Evolutionary conservation across 805 yeast genomes (phyloP).

Genomic region (Teunomyces stri): DNA sequence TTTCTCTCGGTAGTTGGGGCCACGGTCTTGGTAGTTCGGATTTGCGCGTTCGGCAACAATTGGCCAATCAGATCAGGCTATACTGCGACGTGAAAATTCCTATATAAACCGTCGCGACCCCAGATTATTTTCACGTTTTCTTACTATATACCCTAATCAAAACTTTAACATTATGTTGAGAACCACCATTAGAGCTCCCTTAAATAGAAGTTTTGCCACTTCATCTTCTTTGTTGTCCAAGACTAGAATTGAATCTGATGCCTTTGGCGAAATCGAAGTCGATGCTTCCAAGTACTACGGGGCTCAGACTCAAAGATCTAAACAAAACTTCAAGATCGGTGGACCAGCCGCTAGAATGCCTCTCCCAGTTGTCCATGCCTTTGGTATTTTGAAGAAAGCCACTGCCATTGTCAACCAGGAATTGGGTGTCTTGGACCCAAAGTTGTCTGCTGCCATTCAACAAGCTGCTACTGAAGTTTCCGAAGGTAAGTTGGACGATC

Average conservation of each 20-base stretch:
- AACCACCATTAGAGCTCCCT: conserved; percentile 16
- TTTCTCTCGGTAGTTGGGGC: background rate
- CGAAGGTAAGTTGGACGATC: conserved; percentile 86
- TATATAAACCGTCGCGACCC: conserved; percentile 4
- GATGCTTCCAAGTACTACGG: conserved; percentile 91
- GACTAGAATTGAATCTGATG: conserved; percentile 83
- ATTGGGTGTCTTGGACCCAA: conserved; percentile 79
- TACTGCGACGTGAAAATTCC: background rate
- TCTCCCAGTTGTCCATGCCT: conserved; percentile 83
- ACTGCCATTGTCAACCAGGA: conserved; percentile 87
- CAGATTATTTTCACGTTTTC: background rate
- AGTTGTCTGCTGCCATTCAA: conserved; percentile 79
- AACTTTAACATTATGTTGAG: conserved; percentile 24
- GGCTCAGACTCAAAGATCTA: conserved; percentile 95
- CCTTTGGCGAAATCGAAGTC: conserved; percentile 95
- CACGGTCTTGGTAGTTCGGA: background rate
- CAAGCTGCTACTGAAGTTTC: conserved; percentile 94
- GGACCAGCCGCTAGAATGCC: conserved; percentile 91
- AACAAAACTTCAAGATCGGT: conserved; percentile 93
- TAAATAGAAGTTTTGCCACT: conserved; percentile 28
- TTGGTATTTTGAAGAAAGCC: conserved; percentile 91
- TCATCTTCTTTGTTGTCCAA: conserved; percentile 15
- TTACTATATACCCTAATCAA: background rate
- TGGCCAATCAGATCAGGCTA: background rate
- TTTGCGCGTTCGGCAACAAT: conserved; percentile 1